Evolutionary conservation across 1,284 basidiomycete genomes (phyloP), one percentile per base, ranked within the genome.

Genomic region (Lignosus rhinocerotis): DNA sequence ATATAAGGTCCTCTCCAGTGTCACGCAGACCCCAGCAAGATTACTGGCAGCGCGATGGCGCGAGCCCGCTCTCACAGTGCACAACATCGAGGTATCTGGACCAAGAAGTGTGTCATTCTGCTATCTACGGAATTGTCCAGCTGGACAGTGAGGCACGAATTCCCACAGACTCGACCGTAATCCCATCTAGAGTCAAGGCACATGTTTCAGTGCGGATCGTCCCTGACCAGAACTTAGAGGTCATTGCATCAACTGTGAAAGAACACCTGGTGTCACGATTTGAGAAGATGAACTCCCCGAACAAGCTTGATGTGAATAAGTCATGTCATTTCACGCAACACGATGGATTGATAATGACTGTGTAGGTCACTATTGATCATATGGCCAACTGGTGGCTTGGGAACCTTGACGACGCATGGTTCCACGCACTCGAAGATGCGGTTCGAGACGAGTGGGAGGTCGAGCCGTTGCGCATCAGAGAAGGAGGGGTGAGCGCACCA

Each of bases 331-430:
- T 16, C 41, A 19, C 14, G 14, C n/a, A 39, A 17, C 41, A 6
- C 10, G 7, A 17, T 17, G 6, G 1, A 43, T 19, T 7, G 14
- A 43, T 17, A 10, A 21, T 7, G 41, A 19, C 14, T 11, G 19
- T 46, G 14, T 53, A 94, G 90, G 79, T 96, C 50, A 79, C 77
- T 31, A 86, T 98, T 50, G 87, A 92, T 47, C 92, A 94, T 63
- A 88, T 85, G 1, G 95, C 94, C 0, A 90, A 95, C 68, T 99
- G 96, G 95, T 99, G 96, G 96, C 80, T 98, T 1, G 94, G 95
- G 0, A 85, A 90, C 49, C 80, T 94, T 31, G 84, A 93, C 51
- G 88, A 88, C 59, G 80, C 82, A 2, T 96, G 92, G 84, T 94
- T 95, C 78, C 81, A 85, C 64, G 88, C 91, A 0, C 80, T 98